Conservation (phyloP, 768 basidiomycete species). For the Lactarius vividus region DNA sequence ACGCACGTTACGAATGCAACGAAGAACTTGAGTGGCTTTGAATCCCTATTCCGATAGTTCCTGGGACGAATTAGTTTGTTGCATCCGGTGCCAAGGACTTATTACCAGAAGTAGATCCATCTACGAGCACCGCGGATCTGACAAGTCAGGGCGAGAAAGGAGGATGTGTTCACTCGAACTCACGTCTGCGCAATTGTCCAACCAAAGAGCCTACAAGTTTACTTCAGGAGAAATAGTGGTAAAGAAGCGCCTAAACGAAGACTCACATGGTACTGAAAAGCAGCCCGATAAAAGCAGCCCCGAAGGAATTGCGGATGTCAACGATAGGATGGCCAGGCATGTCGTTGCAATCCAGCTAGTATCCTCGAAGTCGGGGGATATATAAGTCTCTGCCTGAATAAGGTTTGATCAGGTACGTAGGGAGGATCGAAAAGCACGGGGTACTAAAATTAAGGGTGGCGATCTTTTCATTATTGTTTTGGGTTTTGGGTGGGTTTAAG, state of each 20-base stretch:
- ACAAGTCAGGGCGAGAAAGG: neutral
- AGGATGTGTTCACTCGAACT: neutral
- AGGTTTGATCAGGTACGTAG: no score
- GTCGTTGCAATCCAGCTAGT: neutral
- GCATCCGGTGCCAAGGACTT: no score
- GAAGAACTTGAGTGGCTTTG: neutral
- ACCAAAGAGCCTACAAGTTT: constrained; percentile 3
- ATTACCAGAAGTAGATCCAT: constrained; percentile 9
- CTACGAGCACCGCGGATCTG: neutral
- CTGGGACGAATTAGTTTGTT: neutral
- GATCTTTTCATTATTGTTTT: no score
- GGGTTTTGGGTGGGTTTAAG: no score
- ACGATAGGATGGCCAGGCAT: neutral
- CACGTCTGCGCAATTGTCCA: constrained; percentile 8
- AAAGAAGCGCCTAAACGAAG: neutral
- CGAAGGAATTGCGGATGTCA: constrained; percentile 5
- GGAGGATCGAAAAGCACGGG: no score
- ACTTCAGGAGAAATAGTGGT: neutral
- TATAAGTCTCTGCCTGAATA: no score
- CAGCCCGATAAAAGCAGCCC: constrained; percentile 8
- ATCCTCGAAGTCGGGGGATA: no score
- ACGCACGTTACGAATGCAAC: constrained; percentile 8
- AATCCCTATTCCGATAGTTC: neutral
- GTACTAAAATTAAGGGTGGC: no score
- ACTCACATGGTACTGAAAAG: constrained; percentile 9